phyloP scores from a whole-genome alignment of 176 grass and related monocot genomes.

The Rhynchospora pubera region DNA sequence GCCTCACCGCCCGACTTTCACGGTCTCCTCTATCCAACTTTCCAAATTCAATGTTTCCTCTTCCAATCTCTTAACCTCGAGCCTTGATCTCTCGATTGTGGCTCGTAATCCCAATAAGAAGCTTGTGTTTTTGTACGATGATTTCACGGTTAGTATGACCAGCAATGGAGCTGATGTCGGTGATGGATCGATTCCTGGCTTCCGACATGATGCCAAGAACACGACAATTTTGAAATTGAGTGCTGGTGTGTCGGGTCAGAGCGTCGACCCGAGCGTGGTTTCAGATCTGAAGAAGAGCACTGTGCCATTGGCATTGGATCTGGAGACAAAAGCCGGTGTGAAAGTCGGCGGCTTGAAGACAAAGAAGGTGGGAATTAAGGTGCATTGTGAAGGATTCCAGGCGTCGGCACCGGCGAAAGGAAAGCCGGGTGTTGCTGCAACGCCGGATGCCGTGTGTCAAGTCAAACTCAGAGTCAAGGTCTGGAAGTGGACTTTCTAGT shows the following conservation, averaged over 20 bases:
- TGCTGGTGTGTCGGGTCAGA: constrained; percentile 39
- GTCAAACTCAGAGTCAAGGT: constrained; percentile 96
- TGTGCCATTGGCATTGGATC: constrained; percentile 51
- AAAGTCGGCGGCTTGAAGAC: constrained; percentile 59
- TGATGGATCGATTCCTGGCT: constrained; percentile 55
- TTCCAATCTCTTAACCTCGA: constrained; percentile 41
- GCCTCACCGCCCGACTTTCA: constrained; percentile 79
- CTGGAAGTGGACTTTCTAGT: constrained; percentile 99
- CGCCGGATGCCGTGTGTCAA: constrained; percentile 44
- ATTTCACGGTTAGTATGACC: constrained; percentile 49
- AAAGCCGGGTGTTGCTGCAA: constrained; percentile 28
- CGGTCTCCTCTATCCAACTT: constrained; percentile 46
- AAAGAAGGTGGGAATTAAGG: constrained; percentile 75
- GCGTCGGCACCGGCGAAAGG: constrained; percentile 38
- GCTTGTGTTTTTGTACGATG: constrained; percentile 87
- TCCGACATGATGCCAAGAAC: constrained; percentile 67
- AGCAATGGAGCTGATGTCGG: constrained; percentile 66
- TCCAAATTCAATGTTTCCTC: constrained; percentile 54
- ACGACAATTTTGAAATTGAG: constrained; percentile 61
- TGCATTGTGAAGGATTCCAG: constrained; percentile 67
- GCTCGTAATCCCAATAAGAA: constrained; percentile 89
- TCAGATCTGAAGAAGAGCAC: constrained; percentile 78
- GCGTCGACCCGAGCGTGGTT: constrained; percentile 53
- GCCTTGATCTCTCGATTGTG: constrained; percentile 63
- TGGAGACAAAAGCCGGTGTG: constrained; percentile 88